phyloP scores from a whole-genome alignment of 495 filamentous ascomycete genomes.

The Haplographium delicatum region DNA sequence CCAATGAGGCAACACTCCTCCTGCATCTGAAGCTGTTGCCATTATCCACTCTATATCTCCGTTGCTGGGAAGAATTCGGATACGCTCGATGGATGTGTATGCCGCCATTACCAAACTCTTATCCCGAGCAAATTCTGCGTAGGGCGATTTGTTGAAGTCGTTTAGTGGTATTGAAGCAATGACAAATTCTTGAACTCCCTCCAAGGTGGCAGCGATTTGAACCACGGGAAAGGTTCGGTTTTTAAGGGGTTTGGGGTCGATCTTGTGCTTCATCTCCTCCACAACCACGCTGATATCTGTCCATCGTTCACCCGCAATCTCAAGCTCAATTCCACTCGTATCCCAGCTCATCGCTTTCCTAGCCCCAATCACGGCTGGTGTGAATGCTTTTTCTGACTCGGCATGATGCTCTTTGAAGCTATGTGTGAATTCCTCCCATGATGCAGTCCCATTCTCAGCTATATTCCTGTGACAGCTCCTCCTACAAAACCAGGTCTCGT shows the following conservation, averaged over 20 bases:
- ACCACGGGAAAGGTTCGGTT: slow-evolving; percentile 54
- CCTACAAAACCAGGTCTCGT: slow-evolving; percentile 66
- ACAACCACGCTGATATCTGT: slow-evolving; percentile 45
- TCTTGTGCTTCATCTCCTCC: slow-evolving; percentile 45
- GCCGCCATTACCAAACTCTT: slow-evolving; percentile 44
- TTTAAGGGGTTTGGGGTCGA: slow-evolving; percentile 42
- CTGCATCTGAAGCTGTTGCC: slow-evolving; percentile 65
- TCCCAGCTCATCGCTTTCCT: slow-evolving; percentile 50
- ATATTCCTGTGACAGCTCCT: slow-evolving; percentile 56
- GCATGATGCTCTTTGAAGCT: slow-evolving; percentile 59
- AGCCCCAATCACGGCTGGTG: slow-evolving; percentile 57
- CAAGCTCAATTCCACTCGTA: slow-evolving; percentile 32
- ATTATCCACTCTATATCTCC: slow-evolving; percentile 59
- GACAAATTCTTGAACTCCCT: slow-evolving; percentile 39
- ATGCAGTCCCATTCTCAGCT: slow-evolving; percentile 51
- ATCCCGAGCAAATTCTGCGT: slow-evolving; percentile 30
- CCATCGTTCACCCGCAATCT: slow-evolving; percentile 36
- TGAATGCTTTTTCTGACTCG: slow-evolving; percentile 65
- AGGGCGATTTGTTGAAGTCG: slow-evolving; percentile 29
- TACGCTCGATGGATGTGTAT: slow-evolving; percentile 59
- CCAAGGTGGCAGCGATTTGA: slow-evolving; percentile 32
- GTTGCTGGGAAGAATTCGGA: slow-evolving; percentile 34
- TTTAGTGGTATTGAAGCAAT: slow-evolving; percentile 51
- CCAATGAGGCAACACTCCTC: slow-evolving; percentile 60
- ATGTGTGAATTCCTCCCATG: slow-evolving; percentile 57